phyloP scores from a whole-genome alignment of 75 land plant genomes.

The Cunninghamia lanceolata region DNA sequence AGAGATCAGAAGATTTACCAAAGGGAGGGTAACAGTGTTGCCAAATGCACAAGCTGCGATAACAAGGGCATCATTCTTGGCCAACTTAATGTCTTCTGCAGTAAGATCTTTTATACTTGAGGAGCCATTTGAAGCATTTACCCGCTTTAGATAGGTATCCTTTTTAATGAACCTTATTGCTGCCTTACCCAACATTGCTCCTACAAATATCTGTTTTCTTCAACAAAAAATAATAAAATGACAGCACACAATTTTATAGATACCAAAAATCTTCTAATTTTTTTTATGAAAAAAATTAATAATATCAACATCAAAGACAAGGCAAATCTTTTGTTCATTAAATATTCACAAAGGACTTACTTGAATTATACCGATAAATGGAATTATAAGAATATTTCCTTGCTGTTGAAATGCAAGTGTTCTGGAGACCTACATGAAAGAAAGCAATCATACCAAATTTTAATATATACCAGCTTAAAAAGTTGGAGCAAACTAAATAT shows the following conservation, averaged over 20 bases:
- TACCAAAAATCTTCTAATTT: neutral
- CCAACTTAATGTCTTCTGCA: neutral
- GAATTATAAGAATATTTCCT: slow-evolving; percentile 18
- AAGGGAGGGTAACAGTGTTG: slow-evolving; percentile 28
- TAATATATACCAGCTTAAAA: neutral
- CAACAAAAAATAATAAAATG: neutral
- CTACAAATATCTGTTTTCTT: slow-evolving; percentile 17
- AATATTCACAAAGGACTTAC: neutral
- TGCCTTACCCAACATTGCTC: slow-evolving; percentile 27
- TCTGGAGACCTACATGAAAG: slow-evolving; percentile 17
- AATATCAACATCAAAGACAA: neutral
- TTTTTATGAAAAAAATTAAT: neutral
- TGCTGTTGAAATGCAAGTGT: slow-evolving; percentile 29
- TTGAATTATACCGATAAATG: slow-evolving; percentile 18
- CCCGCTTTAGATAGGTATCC: neutral
- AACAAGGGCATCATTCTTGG: slow-evolving; percentile 24
- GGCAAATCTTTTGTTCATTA: neutral
- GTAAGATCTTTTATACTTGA: neutral
- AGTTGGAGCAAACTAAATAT: neutral
- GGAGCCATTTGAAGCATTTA: neutral
- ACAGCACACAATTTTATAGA: neutral
- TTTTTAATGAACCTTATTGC: slow-evolving; percentile 15
- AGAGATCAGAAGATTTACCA: slow-evolving; percentile 9
- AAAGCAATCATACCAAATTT: neutral
- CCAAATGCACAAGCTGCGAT: slow-evolving; percentile 32